Evolutionary conservation across 2,329 filamentous ascomycete genomes (phyloP).

Genomic region (Camillea tinctor): DNA sequence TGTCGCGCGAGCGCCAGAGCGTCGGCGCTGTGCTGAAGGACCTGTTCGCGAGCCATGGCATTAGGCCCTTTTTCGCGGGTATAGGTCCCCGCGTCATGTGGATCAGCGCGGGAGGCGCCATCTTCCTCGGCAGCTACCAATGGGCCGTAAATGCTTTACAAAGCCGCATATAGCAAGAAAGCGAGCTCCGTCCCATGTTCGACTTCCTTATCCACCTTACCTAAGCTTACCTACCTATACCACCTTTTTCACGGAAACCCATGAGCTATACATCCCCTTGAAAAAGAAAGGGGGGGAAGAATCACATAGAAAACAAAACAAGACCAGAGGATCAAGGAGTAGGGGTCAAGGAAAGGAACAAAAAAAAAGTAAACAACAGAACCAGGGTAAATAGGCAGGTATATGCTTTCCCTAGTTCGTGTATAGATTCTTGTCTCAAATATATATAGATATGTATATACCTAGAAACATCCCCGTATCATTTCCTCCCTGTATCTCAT

Average conservation of each 20-base stretch:
- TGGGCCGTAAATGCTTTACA: conserved; percentile 77
- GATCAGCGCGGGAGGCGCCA: conserved; percentile 92
- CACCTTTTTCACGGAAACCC: neutral
- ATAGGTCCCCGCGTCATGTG: conserved; percentile 83
- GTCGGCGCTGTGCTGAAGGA: conserved; percentile 58
- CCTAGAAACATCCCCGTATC: neutral
- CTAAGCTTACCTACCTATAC: too few relatives aligned
- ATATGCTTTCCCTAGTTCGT: neutral
- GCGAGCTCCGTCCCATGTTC: too few relatives aligned
- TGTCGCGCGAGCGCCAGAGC: conserved; percentile 67
- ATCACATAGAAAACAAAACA: neutral
- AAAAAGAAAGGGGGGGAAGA: neutral
- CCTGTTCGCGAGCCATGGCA: conserved; percentile 64
- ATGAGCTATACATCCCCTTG: neutral
- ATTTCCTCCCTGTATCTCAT: neutral
- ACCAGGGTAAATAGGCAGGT: neutral
- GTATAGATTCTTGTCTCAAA: neutral
- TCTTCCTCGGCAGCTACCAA: conserved; percentile 93
- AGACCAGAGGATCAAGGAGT: neutral
- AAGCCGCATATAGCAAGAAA: conserved; percentile 14
- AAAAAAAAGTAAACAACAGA: neutral
- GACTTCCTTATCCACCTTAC: too few relatives aligned
- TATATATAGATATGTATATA: neutral
- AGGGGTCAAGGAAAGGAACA: too few relatives aligned
- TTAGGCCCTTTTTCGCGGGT: conserved; percentile 70